Conservation (phyloP, 2,329 filamentous ascomycete species). For the Hypoxylon sp. region DNA sequence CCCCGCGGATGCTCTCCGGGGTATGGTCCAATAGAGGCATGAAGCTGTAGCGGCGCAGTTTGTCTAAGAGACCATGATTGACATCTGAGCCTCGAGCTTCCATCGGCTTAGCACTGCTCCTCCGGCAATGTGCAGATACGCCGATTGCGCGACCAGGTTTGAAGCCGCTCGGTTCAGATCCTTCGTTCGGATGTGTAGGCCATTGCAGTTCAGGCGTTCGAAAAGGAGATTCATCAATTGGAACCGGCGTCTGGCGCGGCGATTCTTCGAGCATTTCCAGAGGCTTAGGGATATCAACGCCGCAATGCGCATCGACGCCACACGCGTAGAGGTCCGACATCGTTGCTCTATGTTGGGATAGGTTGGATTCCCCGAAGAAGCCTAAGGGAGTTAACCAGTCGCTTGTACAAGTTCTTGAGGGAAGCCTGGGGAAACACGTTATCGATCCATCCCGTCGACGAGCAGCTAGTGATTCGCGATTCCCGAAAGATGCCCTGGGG, state of each 20-base stretch:
- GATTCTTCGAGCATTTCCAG: slow-evolving; percentile 41
- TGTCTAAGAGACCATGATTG: slow-evolving; percentile 36
- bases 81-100: slow-evolving; percentile 5
- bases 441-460: slow-evolving; percentile 35
- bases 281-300: slow-evolving; percentile 17
- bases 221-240: slow-evolving; percentile 6
- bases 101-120: slow-evolving; percentile 28
- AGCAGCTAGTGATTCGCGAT: slow-evolving; percentile 5
- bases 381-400: slow-evolving; percentile 49
- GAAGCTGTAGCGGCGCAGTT: slow-evolving; percentile 49
- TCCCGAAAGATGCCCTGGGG: slow-evolving; percentile 14
- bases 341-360: slow-evolving; percentile 20
- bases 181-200: slow-evolving; percentile 11
- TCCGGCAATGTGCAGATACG: slow-evolving; percentile 38
- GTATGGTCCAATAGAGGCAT: slow-evolving; percentile 46
- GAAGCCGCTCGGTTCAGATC: background rate
- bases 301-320: slow-evolving; percentile 49
- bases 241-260: slow-evolving; percentile 20
- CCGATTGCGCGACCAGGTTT: slow-evolving; percentile 40
- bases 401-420: slow-evolving; percentile 45
- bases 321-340: slow-evolving; percentile 40
- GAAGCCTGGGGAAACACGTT: slow-evolving; percentile 46
- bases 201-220: background rate
- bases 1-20: slow-evolving; percentile 39
- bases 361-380: slow-evolving; percentile 27